These are phyloP conservation scores for Tylopilus vinaceipallidus DNA, from an alignment of 768 basidiomycete genomes.

Conservation along the genomic window DNA sequence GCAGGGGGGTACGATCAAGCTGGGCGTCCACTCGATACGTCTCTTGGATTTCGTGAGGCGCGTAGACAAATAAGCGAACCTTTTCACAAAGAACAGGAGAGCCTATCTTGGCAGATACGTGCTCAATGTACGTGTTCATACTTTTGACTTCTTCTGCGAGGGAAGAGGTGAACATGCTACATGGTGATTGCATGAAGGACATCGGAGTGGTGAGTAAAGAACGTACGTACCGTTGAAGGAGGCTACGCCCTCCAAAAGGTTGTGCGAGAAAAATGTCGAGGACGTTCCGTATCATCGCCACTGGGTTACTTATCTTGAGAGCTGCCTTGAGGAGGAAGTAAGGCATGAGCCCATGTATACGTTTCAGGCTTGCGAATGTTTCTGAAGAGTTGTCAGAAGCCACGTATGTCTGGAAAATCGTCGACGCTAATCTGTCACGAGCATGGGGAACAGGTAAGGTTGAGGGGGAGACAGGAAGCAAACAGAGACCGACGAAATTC, in stretches of 20 bases:
- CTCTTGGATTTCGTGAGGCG: constrained; percentile 84
- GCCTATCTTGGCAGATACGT: constrained; percentile 85
- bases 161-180: constrained; percentile 93
- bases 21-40: constrained; percentile 78
- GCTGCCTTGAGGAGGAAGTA: constrained; percentile 95
- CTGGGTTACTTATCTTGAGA: constrained; percentile 90
- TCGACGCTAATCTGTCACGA: constrained; percentile 78
- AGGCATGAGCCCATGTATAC: constrained; percentile 95
- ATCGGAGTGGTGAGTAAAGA: not conserved
- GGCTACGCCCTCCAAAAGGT: constrained; percentile 91
- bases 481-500: constrained; percentile 77
- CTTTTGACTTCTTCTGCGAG: constrained; percentile 85
- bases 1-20: constrained; percentile 67
- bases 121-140: constrained; percentile 83
- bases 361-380: constrained; percentile 81
- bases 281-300: constrained; percentile 90
- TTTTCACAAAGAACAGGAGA: constrained; percentile 88
- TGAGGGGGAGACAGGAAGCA: not conserved
- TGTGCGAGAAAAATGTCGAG: constrained; percentile 95
- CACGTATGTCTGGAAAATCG: constrained; percentile 92
- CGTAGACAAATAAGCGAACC: constrained; percentile 81
- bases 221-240: constrained; percentile 75
- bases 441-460: constrained; percentile 6
- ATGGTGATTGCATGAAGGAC: constrained; percentile 4
- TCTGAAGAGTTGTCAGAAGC: constrained; percentile 93